A percentile compares a stretch with the other conserved stretches of the same genome.
phyloP scores from a whole-genome alignment of 805 yeast genomes.

The Starmerella etchellsii region DNA sequence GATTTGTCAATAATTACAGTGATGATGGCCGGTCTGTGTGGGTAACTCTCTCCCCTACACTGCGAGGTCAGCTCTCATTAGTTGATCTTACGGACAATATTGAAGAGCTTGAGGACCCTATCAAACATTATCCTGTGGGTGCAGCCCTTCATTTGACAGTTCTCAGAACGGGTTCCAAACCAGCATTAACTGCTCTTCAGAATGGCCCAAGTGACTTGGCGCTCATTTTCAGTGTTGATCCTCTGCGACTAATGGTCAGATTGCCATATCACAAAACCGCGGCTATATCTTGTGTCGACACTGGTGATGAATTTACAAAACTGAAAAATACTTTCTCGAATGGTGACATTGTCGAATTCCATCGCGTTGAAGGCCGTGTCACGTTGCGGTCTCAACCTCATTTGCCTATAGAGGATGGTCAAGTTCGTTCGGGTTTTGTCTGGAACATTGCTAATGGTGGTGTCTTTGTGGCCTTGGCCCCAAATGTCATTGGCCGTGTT shows the following conservation, averaged over 20 bases:
- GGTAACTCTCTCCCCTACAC: conserved; percentile 55
- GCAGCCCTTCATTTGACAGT: conserved; percentile 51
- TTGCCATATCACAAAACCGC: conserved; percentile 52
- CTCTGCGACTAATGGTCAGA: conserved; percentile 51
- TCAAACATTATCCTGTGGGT: conserved; percentile 56
- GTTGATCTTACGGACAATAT: conserved; percentile 49
- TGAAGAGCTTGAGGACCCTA: conserved; percentile 36
- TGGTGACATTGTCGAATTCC: conserved; percentile 34
- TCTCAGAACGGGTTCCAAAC: conserved; percentile 34
- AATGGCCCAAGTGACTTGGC: conserved; percentile 48
- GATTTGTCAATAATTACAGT: conserved; percentile 52
- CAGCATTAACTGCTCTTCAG: conserved; percentile 13
- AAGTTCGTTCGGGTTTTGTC: conserved; percentile 68
- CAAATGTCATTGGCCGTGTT: conserved; percentile 61
- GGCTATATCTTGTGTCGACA: conserved; percentile 61
- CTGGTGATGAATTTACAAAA: conserved; percentile 52
- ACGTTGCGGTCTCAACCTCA: conserved; percentile 39
- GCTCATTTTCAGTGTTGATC: conserved; percentile 45
- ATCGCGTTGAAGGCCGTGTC: conserved; percentile 26
- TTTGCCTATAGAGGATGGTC: conserved; percentile 34
- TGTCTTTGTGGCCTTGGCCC: conserved; percentile 62
- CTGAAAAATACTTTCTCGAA: conserved; percentile 23
- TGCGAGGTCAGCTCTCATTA: conserved; percentile 53
- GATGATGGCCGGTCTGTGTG: conserved; percentile 41
- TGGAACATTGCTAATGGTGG: conserved; percentile 63